Percentiles rank a stretch among this genome's conserved stretches.
phyloP scores from a whole-genome alignment of 495 filamentous ascomycete species.

The Hypoxylon fragiforme region DNA sequence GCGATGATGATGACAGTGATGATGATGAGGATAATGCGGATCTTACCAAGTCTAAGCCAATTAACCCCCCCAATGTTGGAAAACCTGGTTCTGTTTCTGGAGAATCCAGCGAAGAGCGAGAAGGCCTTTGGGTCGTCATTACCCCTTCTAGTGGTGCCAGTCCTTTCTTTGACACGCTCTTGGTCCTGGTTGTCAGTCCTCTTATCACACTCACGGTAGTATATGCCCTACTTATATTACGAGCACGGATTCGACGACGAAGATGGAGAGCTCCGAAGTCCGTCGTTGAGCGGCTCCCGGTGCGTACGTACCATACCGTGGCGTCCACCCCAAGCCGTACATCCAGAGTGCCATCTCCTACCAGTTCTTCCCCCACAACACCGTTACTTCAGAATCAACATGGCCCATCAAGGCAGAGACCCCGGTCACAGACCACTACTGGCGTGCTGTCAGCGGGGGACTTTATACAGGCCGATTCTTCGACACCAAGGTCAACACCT shows the following conservation, averaged over 20 bases:
- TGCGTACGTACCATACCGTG: slow-evolving; percentile 90
- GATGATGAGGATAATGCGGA: slow-evolving; percentile 49
- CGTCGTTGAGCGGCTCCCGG: slow-evolving; percentile 90
- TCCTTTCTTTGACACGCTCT: slow-evolving; percentile 92
- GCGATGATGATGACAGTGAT: slow-evolving; percentile 49
- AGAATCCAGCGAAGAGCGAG: slow-evolving; percentile 51
- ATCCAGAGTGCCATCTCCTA: slow-evolving; percentile 55
- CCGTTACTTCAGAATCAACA: slow-evolving; percentile 69
- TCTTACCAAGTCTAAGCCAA: slow-evolving; percentile 15
- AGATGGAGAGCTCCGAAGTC: slow-evolving; percentile 96
- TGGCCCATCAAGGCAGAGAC: slow-evolving; percentile 54
- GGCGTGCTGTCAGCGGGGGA: slow-evolving; percentile 54
- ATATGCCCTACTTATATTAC: slow-evolving; percentile 83
- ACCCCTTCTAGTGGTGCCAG: slow-evolving; percentile 89
- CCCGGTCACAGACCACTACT: slow-evolving; percentile 68
- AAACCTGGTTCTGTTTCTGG: slow-evolving; percentile 16
- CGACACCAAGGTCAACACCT: slow-evolving; percentile 31
- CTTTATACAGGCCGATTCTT: slow-evolving; percentile 40
- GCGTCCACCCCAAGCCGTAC: slow-evolving; percentile 63
- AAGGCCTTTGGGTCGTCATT: slow-evolving; percentile 94
- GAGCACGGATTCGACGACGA: slow-evolving; percentile 84
- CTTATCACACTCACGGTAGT: slow-evolving; percentile 90
- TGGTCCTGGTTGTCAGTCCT: slow-evolving; percentile 91
- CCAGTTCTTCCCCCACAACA: slow-evolving; percentile 70
- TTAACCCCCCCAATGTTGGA: slow-evolving; percentile 9